Evolutionary conservation across 345 rosid species (phyloP).

Genomic region (Euphorbia pulcherrima): DNA sequence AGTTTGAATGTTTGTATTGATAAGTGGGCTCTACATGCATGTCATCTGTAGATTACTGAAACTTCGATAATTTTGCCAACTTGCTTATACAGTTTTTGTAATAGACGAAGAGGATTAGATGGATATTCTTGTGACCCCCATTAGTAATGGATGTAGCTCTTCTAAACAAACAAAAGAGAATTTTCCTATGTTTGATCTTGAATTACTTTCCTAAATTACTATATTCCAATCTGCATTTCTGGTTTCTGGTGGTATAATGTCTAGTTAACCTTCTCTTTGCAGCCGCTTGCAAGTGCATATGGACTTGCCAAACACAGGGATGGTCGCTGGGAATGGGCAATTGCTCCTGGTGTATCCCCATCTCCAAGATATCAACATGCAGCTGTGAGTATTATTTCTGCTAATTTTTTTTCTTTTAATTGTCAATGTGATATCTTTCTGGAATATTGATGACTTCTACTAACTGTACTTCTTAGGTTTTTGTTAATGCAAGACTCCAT

Average conservation of each 20-base stretch:
- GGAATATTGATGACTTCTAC: slow-evolving; percentile 13
- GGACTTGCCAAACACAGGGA: slow-evolving; percentile 99
- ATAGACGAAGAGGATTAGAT: neutral
- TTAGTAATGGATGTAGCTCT: neutral
- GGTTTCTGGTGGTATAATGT: slow-evolving; percentile 11
- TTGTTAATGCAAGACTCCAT: slow-evolving; percentile 97
- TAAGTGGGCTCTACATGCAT: neutral
- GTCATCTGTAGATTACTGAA: neutral
- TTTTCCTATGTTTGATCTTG: neutral
- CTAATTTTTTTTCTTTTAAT: slow-evolving; percentile 10
- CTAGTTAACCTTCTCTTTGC: slow-evolving; percentile 26
- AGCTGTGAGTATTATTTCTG: slow-evolving; percentile 59
- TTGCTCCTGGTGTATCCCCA: slow-evolving; percentile 98
- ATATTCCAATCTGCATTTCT: slow-evolving; percentile 8
- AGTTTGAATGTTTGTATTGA: neutral
- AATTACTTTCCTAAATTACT: slow-evolving; percentile 1
- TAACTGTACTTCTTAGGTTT: slow-evolving; percentile 53
- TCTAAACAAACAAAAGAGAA: neutral
- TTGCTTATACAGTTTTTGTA: neutral
- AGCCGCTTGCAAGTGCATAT: slow-evolving; percentile 97
- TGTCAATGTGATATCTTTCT: neutral
- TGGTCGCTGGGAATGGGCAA: slow-evolving; percentile 99
- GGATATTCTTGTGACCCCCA: neutral
- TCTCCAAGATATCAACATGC: slow-evolving; percentile 99
- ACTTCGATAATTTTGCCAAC: neutral